Evolutionary conservation across 2,329 filamentous ascomycete genomes (phyloP), one percentile per base, ranked within the genome.

Genomic region (Pyrenochaeta sp.): DNA sequence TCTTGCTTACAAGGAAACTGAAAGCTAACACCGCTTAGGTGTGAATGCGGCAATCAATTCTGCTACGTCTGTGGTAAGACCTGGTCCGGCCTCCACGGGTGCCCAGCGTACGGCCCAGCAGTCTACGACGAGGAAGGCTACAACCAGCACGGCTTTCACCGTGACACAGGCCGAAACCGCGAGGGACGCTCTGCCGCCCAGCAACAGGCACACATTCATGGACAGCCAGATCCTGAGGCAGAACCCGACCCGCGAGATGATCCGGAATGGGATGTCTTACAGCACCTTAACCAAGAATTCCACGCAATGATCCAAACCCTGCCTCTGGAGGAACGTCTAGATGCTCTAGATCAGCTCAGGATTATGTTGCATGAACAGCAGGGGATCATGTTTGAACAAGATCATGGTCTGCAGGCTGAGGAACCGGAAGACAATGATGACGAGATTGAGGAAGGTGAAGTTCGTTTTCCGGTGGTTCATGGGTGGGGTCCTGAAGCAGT

Each of bases 11-110:
- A 2, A 6, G 3, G 9, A 23, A 13, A 14, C 15, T 28, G n/a
- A n/a, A n/a, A n/a, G 18, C 46, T 57, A 17, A 57, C 22, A 20
- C 3, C 3, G 13, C 17, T 24, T 8, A 63, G 55, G 2, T 69
- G 65, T 37, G 46, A 45, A 7, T 70, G 67, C 20, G 64, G 62
- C 4, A 30, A 51, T 21, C 39, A 55, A 2, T 70, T 69, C 49
- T 70, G 67, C 54, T 70, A 69, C 31, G 28, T 69, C 31, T 70
- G 67, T 31, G 65, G 66, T 18, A 42, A 58, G 15, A 26, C 48
- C 9, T 69, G 66, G 64, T n/a, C 19, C 7, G 65, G 62, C 7
- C 17, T 49, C 4, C 66, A 69, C 27, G 62, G 51, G 10, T 70
- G 67, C 32, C 65, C 64, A 4, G 49, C 53, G 2, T 71, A 71